A percentile compares a stretch with the other conserved stretches of the same genome.
Evolutionary conservation across 1,139 yeast species (phyloP).

Genomic region (Insectozyma bohioensis): DNA sequence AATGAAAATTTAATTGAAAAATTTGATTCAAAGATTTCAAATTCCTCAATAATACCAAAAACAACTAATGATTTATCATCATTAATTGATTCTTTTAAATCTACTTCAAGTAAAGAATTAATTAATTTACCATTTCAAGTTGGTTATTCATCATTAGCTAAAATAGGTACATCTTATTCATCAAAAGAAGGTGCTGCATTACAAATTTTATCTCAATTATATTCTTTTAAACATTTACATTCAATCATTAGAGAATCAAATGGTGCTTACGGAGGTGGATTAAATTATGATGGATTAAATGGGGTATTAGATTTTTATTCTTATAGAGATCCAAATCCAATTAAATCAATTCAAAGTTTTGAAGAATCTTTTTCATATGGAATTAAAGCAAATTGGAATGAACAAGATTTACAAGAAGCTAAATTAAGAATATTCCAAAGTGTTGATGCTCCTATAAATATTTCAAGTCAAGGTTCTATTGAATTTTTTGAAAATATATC

Average conservation of each 20-base stretch:
- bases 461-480: slow-evolving; percentile 72
- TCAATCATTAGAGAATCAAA: slow-evolving; percentile 92
- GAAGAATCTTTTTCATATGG: slow-evolving; percentile 59
- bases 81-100: slow-evolving; percentile 13
- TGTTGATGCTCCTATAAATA: slow-evolving; percentile 85
- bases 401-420: slow-evolving; percentile 79
- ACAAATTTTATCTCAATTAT: slow-evolving; percentile 75
- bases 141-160: slow-evolving; percentile 73
- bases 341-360: slow-evolving; percentile 64
- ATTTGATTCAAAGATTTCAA: slow-evolving; percentile 27
- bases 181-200: slow-evolving; percentile 80
- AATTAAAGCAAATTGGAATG: slow-evolving; percentile 47
- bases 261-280: slow-evolving; percentile 98
- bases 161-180: slow-evolving; percentile 65
- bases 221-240: slow-evolving; percentile 83
- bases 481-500: slow-evolving; percentile 69
- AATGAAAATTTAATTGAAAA: slow-evolving; percentile 42
- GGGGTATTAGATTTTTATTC: slow-evolving; percentile 84
- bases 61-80: slow-evolving; percentile 11
- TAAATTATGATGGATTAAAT: slow-evolving; percentile 75
- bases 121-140: slow-evolving; percentile 87
- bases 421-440: slow-evolving; percentile 87
- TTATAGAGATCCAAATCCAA: slow-evolving; percentile 90
- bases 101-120: slow-evolving; percentile 26
- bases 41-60: neutral